Percentiles rank a stretch among this genome's conserved stretches.
These are phyloP conservation scores for Agaricus subrufescens DNA, from an alignment of 768 basidiomycete species.

Conservation along the genomic window DNA sequence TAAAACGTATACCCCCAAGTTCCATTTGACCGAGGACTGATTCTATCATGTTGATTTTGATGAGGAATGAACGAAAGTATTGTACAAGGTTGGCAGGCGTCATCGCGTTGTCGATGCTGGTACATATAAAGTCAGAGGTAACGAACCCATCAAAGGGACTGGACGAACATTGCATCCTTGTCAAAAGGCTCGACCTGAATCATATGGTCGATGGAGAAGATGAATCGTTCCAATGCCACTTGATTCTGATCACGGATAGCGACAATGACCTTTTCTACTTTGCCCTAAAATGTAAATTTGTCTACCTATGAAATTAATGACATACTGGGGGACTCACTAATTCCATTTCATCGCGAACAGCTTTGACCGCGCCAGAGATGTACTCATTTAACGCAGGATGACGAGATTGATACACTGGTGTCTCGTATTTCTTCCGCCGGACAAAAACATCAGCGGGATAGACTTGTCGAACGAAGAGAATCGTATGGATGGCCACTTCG, in stretches of 20 bases:
- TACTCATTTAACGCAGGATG: slow-evolving; percentile 87
- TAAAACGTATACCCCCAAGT: slow-evolving; percentile 38
- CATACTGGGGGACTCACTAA: slow-evolving; percentile 37
- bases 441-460: slow-evolving; percentile 89
- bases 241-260: slow-evolving; percentile 83
- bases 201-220: slow-evolving; percentile 85
- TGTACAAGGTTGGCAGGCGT: slow-evolving; percentile 56
- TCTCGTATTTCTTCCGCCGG: slow-evolving; percentile 84
- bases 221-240: slow-evolving; percentile 81
- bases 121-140: not conserved
- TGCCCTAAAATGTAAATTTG: slow-evolving; percentile 44
- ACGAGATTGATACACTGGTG: slow-evolving; percentile 90
- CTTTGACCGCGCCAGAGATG: slow-evolving; percentile 81
- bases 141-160: not conserved
- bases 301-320: not conserved
- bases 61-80: slow-evolving; percentile 78
- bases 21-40: slow-evolving; percentile 59
- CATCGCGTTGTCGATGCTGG: slow-evolving; percentile 70
- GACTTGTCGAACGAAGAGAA: slow-evolving; percentile 85
- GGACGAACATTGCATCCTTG: slow-evolving; percentile 59
- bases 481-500: slow-evolving; percentile 89
- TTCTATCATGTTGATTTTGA: slow-evolving; percentile 78
- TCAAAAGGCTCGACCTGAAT: slow-evolving; percentile 65
- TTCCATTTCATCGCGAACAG: slow-evolving; percentile 72
- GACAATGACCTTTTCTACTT: slow-evolving; percentile 73